Base-by-base conservation (phyloP, 2,329 filamentous ascomycete genomes). In the Fusarium burgessii region DNA sequence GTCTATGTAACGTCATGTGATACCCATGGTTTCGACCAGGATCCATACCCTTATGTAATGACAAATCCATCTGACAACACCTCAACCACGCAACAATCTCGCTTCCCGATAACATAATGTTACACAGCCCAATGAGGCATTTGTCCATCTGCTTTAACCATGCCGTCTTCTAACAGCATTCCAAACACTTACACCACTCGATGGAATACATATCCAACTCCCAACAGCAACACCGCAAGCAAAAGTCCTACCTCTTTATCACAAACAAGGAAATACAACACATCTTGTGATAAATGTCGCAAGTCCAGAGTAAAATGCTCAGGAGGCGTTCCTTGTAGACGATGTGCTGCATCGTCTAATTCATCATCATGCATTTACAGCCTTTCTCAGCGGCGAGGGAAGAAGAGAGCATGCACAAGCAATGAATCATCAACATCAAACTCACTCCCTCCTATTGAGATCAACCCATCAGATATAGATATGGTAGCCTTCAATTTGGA, bases 201-300 rank as follows among this genome's bases (percentile, higher is more conserved):
- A 47, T 66, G 63, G 63, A 65, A 20, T 1, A 25, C 46, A 15
- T 45, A 46, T 18, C 23, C 40, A 3, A 27, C 38, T 15, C 18
- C 17, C 13, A 12, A 12, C 15, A 47, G 43, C 3, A 9, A n/a
- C 6, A n/a, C 46, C 17, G 3, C 4, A 17, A 52, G 2, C 35
- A 49, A 7, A 27, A 35, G 10, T 13, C 11, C 3, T 7, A 23
- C 5, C 36, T 35, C 20, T 13, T 1, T 23, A 9, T 8, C n/a
- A 14, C 14, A 41, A 17, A 11, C 32, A 6, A 47, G 35, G 2
- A 66, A 66, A 36, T 47, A 59, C 15, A 66, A 66, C 3, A 59
- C 35, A 4, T 66, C 63, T n/a, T 66, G 63, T 29, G 63, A 66
- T 13, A n/a, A 29, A 20, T 66, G 63, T 14, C 46, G 63, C 13